Evolutionary conservation across 306 rosid species (phyloP), one percentile per base, ranked within the genome.

Genomic region (Fragaria iinumae): DNA sequence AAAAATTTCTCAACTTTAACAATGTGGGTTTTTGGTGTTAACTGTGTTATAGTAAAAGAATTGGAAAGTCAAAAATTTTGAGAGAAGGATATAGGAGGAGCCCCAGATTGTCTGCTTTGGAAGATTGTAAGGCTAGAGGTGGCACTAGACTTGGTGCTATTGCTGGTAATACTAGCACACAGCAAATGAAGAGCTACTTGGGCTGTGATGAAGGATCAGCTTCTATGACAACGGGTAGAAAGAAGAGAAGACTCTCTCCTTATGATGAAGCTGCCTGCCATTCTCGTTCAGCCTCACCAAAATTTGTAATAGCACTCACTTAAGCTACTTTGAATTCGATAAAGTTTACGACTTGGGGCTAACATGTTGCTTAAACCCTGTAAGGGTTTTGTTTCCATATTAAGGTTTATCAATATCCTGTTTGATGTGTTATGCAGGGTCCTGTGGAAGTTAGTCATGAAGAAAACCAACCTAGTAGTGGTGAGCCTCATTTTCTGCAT

Each of bases 61-160:
- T 77, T n/a, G 81, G 69, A 73, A 86, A 84, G 72, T 57, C n/a
- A 60, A 77, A 72, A 53, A 6, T 34, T 74, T 76, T 70, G 77
- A 66, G 32, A 55, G 89, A 82, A 72, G 92, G 84, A 69, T 67
- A 69, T 72, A 87, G 96, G 52, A 88, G 86, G 75, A 88, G 92
- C 80, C 87, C 87, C 12, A 77, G 91, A 53, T 73, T 88, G 73
- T 82, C 76, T 36, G 86, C 86, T 67, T 67, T 79, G 82, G 85
- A 81, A 71, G 79, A 53, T 8, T 73, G 76, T 74, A 81, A 68
- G 74, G 79, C 74, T 39, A 29, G 67, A 29, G 50, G 77, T 43
- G 50, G 72, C 69, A 20, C 79, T 8, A 77, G 74, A 29, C 62
- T 45, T 60, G 38, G 25, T 50, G 71, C 71, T 20, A 16, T 32